Percentiles rank a stretch among this genome's conserved stretches.
These are phyloP conservation scores for Malassezia brasiliensis DNA, from an alignment of 1,284 basidiomycete species.

Conservation along the genomic window DNA sequence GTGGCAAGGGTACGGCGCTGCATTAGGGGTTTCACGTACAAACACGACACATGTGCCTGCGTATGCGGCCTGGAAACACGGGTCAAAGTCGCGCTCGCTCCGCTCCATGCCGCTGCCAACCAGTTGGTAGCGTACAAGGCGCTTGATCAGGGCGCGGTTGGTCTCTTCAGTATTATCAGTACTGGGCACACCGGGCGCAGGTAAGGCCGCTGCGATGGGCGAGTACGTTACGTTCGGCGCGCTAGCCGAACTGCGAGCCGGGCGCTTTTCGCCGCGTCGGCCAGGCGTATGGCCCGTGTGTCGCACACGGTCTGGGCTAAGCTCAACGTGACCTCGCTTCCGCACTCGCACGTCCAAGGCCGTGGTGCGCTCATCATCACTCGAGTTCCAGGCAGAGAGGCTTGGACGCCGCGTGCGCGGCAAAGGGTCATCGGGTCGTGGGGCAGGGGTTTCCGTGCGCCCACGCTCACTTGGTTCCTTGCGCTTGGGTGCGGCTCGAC, in stretches of 20 bases:
- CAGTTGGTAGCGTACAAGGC: conserved; percentile 27
- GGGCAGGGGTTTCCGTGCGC: not conserved
- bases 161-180: conserved; percentile 2
- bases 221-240: not conserved
- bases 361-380: conserved; percentile 14
- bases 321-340: conserved; percentile 1
- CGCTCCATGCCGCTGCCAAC: conserved; percentile 22
- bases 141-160: conserved; percentile 23
- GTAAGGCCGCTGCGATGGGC: not conserved
- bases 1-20: not conserved
- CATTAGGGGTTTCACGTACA: not conserved
- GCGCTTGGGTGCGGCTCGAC: not conserved
- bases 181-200: too few species aligned
- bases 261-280: conserved; percentile 13
- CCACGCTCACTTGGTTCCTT: not conserved
- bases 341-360: conserved; percentile 6
- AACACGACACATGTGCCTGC: conserved; percentile 16
- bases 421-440: conserved; percentile 33
- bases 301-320: not conserved
- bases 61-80: conserved; percentile 15
- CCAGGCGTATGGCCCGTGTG: conserved; percentile 4
- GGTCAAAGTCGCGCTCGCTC: not conserved
- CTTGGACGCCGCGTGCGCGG: conserved; percentile 23
- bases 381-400: conserved; percentile 11
- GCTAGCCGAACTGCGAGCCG: not conserved